These are phyloP conservation scores for Casuarina equisetifolia DNA, from an alignment of 306 rosid genomes.

Conservation along the genomic window DNA sequence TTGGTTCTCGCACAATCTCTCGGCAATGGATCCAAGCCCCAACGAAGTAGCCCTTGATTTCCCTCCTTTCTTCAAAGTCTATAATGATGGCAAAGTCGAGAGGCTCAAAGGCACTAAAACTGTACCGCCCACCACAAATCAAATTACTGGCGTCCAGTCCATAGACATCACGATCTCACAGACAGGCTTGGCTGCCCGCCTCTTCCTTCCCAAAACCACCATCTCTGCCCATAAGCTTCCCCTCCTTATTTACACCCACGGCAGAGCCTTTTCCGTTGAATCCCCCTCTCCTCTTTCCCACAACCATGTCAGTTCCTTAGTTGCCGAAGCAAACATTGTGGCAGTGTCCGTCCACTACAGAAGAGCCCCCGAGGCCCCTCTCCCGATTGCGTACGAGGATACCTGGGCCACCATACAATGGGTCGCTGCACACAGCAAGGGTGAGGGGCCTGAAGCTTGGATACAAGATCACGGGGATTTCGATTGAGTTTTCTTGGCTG, in stretches of 20 bases:
- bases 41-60: conserved; percentile 34
- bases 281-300: conserved; percentile 44
- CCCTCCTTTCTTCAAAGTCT: conserved; percentile 37
- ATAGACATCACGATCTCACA: conserved; percentile 49
- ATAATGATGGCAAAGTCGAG: conserved; percentile 62
- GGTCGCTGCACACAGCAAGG: conserved; percentile 33
- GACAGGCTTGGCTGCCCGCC: conserved; percentile 47
- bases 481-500: conserved; percentile 37
- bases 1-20: neutral
- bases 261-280: conserved; percentile 59
- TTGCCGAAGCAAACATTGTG: conserved; percentile 39
- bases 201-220: conserved; percentile 49
- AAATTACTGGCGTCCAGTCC: conserved; percentile 44
- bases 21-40: conserved; percentile 19
- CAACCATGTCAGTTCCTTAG: conserved; percentile 34
- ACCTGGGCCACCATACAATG: conserved; percentile 51
- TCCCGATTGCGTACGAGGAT: conserved; percentile 57
- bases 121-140: conserved; percentile 42
- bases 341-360: conserved; percentile 53
- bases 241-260: conserved; percentile 63
- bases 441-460: conserved; percentile 47
- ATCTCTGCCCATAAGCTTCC: conserved; percentile 35
- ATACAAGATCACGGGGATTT: conserved; percentile 38
- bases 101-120: conserved; percentile 32
- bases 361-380: conserved; percentile 56